Base-by-base conservation (phyloP, 345 rosid species). In the Chamaenerion angustifolium region DNA sequence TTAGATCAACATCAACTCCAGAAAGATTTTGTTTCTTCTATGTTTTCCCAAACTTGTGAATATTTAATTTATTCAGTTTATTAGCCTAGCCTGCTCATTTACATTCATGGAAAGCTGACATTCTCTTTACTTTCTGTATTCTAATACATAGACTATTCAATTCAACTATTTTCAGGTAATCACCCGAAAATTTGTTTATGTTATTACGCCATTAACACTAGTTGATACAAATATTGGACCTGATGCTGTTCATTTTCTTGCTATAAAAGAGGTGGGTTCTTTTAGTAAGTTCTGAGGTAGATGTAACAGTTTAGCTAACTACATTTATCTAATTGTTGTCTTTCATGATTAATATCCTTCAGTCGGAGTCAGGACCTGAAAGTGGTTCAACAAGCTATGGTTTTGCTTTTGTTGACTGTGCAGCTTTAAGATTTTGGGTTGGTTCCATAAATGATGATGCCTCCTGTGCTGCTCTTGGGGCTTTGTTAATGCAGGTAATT, bases 401-500 rank as follows among this genome's bases (percentile, higher is more conserved):
- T 40, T 86, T 86, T 78, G 95, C 96, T 68, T 90, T 90, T 50
- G 88, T 83, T 70, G 98, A 90, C 64, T 90, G 98, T 70, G 94
- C 95, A 64, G 77, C 95, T 62, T 66, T 83, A 56, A 77, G 71
- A 63, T 75, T 86, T 74, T 90, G 94, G 98, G 81, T 86, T 45
- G 98, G 96, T 59, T 74, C 81, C 53, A 68, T 83, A 49, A 59
- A 41, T 7, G 94, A 83, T 64, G 96, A 90, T 72, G 71, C 83
- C 42, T 86, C 98, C 0, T 81, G 71, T 67, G 76, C 89, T 59
- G 78, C 85, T 60, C 64, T 90, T 58, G 95, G 98, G 64, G 88
- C 98, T 61, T 61, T 86, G 58, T 64, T 86, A 71, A 78, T 90
- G 96, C 98, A 90, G 73, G 98, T 83, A 74, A 59, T 61, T 59